Base-by-base conservation (phyloP, 1,284 basidiomycete species). In the Rhodotorula sp. region DNA sequence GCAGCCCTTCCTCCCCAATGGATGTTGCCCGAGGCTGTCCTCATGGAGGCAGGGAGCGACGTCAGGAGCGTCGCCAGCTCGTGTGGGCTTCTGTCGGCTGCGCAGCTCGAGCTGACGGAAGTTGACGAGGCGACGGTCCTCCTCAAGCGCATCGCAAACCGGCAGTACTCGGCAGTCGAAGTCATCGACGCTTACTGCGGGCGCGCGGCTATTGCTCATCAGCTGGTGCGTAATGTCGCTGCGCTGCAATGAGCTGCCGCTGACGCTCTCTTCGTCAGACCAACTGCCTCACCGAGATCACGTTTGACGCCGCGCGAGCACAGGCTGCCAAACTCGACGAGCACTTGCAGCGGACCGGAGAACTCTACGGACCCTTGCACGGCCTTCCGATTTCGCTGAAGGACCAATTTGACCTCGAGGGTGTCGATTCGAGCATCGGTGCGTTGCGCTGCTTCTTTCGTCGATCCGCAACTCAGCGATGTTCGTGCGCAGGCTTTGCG, bases 101-200 rank as follows among this genome's bases (percentile, higher is more conserved):
- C 81, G 58, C 91, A 93, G 78, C 78, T 91, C 13, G 85, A 86
- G 69, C 90, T 92, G 48, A 91, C 90, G 9, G 84, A 86, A 66
- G 82, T 77, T 13, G 72, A 74, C 81, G 82, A 87, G 65, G 83
- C 88, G 14, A 81, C 82, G 21, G 77, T 56, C 8, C 46, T 73
- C 4, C 87, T 74, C 67, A 79, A 59, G 84, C 85, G 85, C 61
- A 80, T 91, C 13, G 84, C 85, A 21, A 80, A 76, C 2, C 84
- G 84, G 10, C 77, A 82, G 45, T 90, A 87, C 86, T 85, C 87
- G 5, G 85, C 89, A 16, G 83, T 89, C 2, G 86, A 88, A 65
- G 90, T 91, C 45, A 88, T 88, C 1, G 88, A 85, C 10, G 89
- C 91, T 0, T 92, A 90, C 80, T 88, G 87, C 79, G 92, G 92